Evolutionary conservation across 2,329 filamentous ascomycete species (phyloP).

Genomic region (Davidsoniella eucalypti): DNA sequence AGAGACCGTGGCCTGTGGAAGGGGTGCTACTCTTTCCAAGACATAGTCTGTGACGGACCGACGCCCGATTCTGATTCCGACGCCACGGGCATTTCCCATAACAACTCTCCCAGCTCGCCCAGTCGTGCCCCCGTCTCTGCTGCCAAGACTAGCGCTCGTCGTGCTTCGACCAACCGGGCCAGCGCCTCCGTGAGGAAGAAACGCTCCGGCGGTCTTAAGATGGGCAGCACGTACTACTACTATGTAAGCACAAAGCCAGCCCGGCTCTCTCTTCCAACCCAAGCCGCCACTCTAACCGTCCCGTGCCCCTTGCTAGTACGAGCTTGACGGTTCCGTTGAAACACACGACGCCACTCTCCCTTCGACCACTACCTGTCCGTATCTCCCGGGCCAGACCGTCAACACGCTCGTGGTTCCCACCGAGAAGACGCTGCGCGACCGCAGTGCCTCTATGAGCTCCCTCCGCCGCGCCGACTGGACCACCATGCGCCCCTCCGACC

Average conservation of each 20-base stretch:
- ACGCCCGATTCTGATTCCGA: slow-evolving; percentile 13
- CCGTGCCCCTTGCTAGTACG: too few relatives aligned
- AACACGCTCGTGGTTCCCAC: slow-evolving; percentile 71
- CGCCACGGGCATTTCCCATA: not conserved
- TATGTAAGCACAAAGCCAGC: slow-evolving; percentile 48
- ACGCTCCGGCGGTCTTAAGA: slow-evolving; percentile 56
- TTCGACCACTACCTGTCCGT: slow-evolving; percentile 64
- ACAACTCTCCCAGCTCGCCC: not conserved
- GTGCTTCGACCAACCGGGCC: not conserved
- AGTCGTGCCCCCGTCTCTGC: slow-evolving; percentile 28
- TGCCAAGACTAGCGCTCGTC: slow-evolving; percentile 22
- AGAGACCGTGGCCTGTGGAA: slow-evolving; percentile 65
- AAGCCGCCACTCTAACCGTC: too few relatives aligned
- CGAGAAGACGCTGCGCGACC: slow-evolving; percentile 42
- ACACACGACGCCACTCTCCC: slow-evolving; percentile 56
- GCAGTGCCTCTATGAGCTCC: slow-evolving; percentile 50
- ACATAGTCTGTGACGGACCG: slow-evolving; percentile 61
- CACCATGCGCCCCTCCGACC: slow-evolving; percentile 65
- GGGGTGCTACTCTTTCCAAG: slow-evolving; percentile 71
- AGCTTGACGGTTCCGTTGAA: slow-evolving; percentile 63
- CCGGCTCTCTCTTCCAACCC: too few relatives aligned
- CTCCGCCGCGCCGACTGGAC: slow-evolving; percentile 41
- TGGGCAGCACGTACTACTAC: slow-evolving; percentile 91
- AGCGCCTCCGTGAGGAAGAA: slow-evolving; percentile 19
- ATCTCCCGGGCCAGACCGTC: slow-evolving; percentile 73